These are phyloP conservation scores for Rubia peregrina DNA, from an alignment of 305 asterid species.

Conservation along the genomic window DNA sequence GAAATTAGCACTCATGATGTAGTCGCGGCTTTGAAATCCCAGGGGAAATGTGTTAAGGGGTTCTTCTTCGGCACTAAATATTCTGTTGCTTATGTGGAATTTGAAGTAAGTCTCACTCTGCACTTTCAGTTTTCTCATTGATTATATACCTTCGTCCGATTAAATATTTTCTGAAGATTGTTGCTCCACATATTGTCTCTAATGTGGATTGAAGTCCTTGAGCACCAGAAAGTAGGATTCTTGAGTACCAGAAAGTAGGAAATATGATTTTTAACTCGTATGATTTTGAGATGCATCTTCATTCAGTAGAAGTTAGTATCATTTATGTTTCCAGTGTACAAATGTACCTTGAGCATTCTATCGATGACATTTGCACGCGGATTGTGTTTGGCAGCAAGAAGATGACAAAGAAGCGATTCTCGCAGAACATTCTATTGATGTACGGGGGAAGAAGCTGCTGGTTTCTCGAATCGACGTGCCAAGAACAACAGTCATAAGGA, in stretches of 20 bases:
- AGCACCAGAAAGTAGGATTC: not conserved
- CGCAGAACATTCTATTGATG: conserved; percentile 32
- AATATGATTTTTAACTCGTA: not conserved
- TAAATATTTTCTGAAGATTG: conserved; percentile 3
- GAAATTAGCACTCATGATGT: conserved; percentile 35
- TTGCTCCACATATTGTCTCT: not conserved
- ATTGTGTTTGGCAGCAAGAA: conserved; percentile 36
- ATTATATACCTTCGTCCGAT: not conserved
- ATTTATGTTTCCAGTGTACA: conserved; percentile 10
- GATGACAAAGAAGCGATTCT: conserved; percentile 53
- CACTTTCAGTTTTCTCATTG: not conserved
- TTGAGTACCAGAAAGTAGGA: too few species aligned
- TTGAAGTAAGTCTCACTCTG: conserved; percentile 36
- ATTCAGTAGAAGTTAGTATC: not conserved
- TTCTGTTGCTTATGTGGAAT: conserved; percentile 54
- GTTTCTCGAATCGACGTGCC: conserved; percentile 54
- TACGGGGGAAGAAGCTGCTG: conserved; percentile 33
- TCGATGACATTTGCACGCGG: conserved; percentile 10
- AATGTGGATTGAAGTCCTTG: not conserved
- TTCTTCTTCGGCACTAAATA: conserved; percentile 36
- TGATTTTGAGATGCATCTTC: not conserved
- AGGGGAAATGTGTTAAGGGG: conserved; percentile 38
- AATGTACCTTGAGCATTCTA: not conserved
- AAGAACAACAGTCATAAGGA: conserved; percentile 48
- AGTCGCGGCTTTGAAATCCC: conserved; percentile 38